Evolutionary conservation across 345 rosid genomes (phyloP).

Genomic region (Nephelium lappaceum): DNA sequence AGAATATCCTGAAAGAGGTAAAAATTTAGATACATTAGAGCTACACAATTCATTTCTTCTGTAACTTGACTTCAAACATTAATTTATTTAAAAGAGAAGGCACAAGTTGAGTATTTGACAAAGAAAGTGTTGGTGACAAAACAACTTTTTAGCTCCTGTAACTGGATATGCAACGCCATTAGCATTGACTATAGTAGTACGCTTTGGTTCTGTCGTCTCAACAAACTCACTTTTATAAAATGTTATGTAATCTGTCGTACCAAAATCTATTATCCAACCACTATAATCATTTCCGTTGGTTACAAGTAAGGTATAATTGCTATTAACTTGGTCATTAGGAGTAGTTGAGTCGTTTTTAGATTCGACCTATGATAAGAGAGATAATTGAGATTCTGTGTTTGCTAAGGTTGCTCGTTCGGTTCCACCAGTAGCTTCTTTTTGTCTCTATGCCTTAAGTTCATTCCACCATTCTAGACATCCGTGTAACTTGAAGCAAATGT

Average conservation of each 20-base stretch:
- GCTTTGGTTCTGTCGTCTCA: not conserved
- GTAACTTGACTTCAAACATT: too few relatives aligned
- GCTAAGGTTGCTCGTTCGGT: not conserved
- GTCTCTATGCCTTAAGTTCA: not conserved
- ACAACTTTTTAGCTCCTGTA: too few relatives aligned
- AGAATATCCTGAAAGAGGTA: too few relatives aligned
- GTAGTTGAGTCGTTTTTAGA: not conserved
- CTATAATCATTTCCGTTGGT: not conserved
- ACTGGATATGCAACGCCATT: not conserved
- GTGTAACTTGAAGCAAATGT: slow-evolving; percentile 6
- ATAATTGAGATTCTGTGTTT: not conserved
- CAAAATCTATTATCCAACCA: not conserved
- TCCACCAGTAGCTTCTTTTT: not conserved
- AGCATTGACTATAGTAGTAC: not conserved
- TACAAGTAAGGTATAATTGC: not conserved
- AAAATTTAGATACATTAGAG: too few relatives aligned
- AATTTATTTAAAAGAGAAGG: too few relatives aligned
- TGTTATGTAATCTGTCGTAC: not conserved
- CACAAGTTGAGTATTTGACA: too few relatives aligned
- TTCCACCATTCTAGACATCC: slow-evolving; percentile 22
- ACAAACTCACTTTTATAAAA: not conserved
- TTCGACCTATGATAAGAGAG: not conserved
- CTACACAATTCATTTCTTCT: too few relatives aligned
- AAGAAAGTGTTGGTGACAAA: too few relatives aligned
- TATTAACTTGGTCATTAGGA: not conserved